Conservation (phyloP, 345 rosid species). For the Gossypium turneri region DNA sequence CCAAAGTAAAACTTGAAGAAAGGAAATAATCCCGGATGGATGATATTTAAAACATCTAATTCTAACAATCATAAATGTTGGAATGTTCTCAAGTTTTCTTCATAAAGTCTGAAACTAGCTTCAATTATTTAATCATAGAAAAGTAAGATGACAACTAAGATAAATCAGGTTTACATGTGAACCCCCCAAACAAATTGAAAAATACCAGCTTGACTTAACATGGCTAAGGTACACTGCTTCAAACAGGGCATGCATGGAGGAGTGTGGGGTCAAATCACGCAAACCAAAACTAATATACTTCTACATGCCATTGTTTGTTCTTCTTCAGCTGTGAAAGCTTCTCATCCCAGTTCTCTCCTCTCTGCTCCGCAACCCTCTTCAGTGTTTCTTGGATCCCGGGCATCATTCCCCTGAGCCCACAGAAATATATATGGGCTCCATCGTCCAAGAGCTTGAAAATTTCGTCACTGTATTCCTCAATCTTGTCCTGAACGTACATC, state of each 20-base stretch:
- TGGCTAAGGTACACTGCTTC: conserved; percentile 2
- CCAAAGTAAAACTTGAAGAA: not conserved
- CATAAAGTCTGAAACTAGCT: conserved; percentile 13
- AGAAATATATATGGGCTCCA: conserved; percentile 96
- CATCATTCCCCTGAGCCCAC: conserved; percentile 99
- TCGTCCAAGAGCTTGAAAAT: conserved; percentile 82
- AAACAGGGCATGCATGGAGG: not conserved
- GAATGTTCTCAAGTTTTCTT: conserved; percentile 13
- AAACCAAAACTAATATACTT: conserved; percentile 51
- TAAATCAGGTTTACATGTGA: conserved; percentile 17
- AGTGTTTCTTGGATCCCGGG: conserved; percentile 93
- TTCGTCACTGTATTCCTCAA: conserved; percentile 90
- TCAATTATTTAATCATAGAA: conserved; percentile 28
- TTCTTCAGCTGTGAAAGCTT: conserved; percentile 93
- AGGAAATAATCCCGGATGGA: not conserved
- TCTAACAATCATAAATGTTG: not conserved
- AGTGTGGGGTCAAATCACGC: not conserved
- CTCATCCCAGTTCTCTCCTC: conserved; percentile 92
- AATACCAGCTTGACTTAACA: conserved; percentile 9
- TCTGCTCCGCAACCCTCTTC: conserved; percentile 77
- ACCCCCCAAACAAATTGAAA: not conserved
- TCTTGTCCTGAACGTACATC: conserved; percentile 98
- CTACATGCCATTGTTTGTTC: conserved; percentile 99
- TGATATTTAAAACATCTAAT: not conserved
- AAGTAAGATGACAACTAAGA: conserved; percentile 20